Evolutionary conservation across 2,329 filamentous ascomycete species (phyloP).

Genomic region (Fusarium sp.): DNA sequence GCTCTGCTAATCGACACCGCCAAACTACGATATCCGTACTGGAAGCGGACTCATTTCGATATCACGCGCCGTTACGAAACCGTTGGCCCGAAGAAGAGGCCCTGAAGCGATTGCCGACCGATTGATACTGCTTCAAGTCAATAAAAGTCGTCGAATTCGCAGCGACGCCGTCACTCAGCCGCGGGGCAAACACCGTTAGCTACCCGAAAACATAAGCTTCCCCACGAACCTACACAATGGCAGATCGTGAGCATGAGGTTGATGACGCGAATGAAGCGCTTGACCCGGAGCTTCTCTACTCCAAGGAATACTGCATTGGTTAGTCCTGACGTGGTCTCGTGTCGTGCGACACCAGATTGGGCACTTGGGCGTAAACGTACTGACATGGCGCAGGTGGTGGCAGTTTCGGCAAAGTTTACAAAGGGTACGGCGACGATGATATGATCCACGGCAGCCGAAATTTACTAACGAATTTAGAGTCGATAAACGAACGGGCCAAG

Average conservation of each 20-base stretch:
- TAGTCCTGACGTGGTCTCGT: slow-evolving; percentile 43
- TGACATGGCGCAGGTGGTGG: slow-evolving; percentile 74
- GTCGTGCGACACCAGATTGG: neutral
- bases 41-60: slow-evolving; percentile 5
- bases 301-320: slow-evolving; percentile 92
- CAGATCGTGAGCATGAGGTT: slow-evolving; percentile 58
- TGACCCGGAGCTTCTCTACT: slow-evolving; percentile 92
- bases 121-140: neutral
- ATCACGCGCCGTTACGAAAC: neutral
- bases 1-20: slow-evolving; percentile 34
- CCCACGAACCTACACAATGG: slow-evolving; percentile 50
- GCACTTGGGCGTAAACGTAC: slow-evolving; percentile 19
- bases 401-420: slow-evolving; percentile 98
- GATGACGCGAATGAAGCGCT: slow-evolving; percentile 61
- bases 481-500: slow-evolving; percentile 90
- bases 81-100: neutral
- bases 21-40: slow-evolving; percentile 23
- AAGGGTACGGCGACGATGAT: slow-evolving; percentile 72
- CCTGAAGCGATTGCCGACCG: neutral
- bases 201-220: slow-evolving; percentile 7
- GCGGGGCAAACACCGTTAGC: slow-evolving; percentile 6
- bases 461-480: slow-evolving; percentile 64
- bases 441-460: neutral
- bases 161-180: neutral
- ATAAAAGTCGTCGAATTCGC: neutral